Percentiles rank a stretch among this genome's conserved stretches.
phyloP scores from a whole-genome alignment of 345 rosid species.

The Anacardium occidentale region DNA sequence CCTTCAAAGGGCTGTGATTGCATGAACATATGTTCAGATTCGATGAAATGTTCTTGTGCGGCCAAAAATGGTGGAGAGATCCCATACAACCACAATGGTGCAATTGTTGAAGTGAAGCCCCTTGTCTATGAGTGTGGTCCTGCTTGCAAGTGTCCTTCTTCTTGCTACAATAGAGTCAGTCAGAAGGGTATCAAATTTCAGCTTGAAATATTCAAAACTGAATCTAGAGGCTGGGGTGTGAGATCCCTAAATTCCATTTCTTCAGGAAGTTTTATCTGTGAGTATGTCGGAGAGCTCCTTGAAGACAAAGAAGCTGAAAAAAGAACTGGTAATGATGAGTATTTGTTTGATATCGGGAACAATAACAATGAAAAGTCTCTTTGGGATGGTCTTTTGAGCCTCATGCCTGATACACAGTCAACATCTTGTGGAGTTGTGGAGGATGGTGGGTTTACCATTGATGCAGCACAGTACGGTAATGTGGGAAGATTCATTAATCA shows the following conservation, averaged over 20 bases:
- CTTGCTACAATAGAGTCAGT: conserved; percentile 72
- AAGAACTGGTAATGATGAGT: conserved; percentile 70
- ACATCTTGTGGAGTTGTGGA: conserved; percentile 34
- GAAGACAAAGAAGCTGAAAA: conserved; percentile 71
- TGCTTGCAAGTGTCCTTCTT: conserved; percentile 66
- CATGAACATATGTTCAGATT: conserved; percentile 48
- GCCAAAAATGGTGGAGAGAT: conserved; percentile 70
- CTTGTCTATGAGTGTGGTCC: conserved; percentile 87
- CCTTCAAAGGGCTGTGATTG: conserved; percentile 65
- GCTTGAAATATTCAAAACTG: conserved; percentile 83
- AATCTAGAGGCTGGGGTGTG: conserved; percentile 89
- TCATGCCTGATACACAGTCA: conserved; percentile 43
- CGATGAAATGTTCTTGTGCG: conserved; percentile 51
- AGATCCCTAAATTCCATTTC: conserved; percentile 74
- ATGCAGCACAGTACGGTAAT: conserved; percentile 70
- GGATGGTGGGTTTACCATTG: conserved; percentile 66
- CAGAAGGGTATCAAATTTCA: conserved; percentile 71
- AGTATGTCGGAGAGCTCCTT: conserved; percentile 81
- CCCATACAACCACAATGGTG: conserved; percentile 76
- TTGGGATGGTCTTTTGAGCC: conserved; percentile 42
- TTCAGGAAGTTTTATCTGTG: conserved; percentile 83
- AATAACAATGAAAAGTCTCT: conserved; percentile 41
- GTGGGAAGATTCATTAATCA: conserved; percentile 89
- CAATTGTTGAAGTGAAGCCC: conserved; percentile 58
- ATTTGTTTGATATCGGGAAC: conserved; percentile 71